Base-by-base conservation (phyloP, 345 rosid genomes). In the Barbarea vulgaris region DNA sequence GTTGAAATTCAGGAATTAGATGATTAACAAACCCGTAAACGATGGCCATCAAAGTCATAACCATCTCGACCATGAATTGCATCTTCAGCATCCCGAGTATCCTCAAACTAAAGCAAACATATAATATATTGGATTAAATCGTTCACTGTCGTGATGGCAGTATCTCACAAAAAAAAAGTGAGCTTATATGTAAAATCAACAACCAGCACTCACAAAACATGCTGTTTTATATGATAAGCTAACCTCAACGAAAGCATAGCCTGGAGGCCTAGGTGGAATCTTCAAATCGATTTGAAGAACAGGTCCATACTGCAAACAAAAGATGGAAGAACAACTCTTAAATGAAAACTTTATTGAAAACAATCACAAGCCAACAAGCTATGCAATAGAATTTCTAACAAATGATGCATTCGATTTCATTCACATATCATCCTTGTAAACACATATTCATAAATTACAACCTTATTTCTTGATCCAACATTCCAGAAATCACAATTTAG, bases 241-340 rank as follows among this genome's bases (percentile, higher is more conserved):
- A 53, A 87, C 99, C 94, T 96, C 99, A 17, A 96, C 96, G 72
- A 96, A 96, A 17, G 98, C 98, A 88, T 96, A 96, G 77, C 98
- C 98, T n/a, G 98, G 99, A 56, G 99, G 98, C 80, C 99, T 88
- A 39, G 98, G 99, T 41, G 99, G 99, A 75, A 93, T 82, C 83
- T 96, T 96, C 87, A 96, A 81, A 60, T 93, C 99, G 46, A 96
- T 89, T 75, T 90, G 91, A 30, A 82, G 88, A 68, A 95, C 83
- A 30, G 93, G 90, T 50, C 99, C 99, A 84, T 95, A 95, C 99
- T 92, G 84, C 85, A 81, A 58, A 47, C 5, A 13, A 61, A 25
- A 58, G 6, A 21, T 31, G 4, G 19, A 66, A 55, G 28, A 57
- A 64, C 41, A 47, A 46, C 17, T 33, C 31, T 22, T 39, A 42